Evolutionary conservation across 352 stramenopile species (phyloP).

Genomic region (Phytophthora crassamura): DNA sequence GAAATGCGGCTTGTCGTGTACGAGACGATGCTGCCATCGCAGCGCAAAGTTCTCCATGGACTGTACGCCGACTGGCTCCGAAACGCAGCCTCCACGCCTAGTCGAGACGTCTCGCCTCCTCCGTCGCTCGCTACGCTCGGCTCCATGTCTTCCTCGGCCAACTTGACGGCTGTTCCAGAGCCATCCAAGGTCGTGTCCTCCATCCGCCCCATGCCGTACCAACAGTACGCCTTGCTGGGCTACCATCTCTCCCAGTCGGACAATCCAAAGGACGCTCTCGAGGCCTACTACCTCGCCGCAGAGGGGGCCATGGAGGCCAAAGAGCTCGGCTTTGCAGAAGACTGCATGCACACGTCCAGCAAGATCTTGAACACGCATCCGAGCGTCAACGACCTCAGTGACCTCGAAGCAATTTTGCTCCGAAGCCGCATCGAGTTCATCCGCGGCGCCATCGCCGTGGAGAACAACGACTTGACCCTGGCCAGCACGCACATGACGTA

Average conservation of each 20-base stretch:
- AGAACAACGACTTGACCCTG: conserved; percentile 73
- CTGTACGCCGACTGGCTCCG: conserved; percentile 71
- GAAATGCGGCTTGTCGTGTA: conserved; percentile 62
- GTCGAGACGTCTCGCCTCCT: conserved; percentile 4
- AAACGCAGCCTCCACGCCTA: conserved; percentile 24
- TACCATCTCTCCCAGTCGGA: conserved; percentile 70
- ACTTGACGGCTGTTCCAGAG: background rate
- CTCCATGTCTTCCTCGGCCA: conserved; percentile 17
- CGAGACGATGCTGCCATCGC: conserved; percentile 61
- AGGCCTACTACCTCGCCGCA: conserved; percentile 66
- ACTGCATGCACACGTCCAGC: conserved; percentile 80
- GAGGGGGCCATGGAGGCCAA: conserved; percentile 64
- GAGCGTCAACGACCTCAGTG: conserved; percentile 48
- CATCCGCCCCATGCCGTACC: conserved; percentile 43
- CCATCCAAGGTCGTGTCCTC: background rate
- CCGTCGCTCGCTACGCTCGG: conserved; percentile 10
- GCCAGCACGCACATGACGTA: conserved; percentile 72
- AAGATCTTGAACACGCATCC: conserved; percentile 65
- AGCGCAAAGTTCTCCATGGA: conserved; percentile 66
- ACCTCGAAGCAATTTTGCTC: conserved; percentile 67
- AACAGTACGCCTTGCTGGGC: conserved; percentile 67
- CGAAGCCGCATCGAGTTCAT: conserved; percentile 81
- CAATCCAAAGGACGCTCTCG: conserved; percentile 58
- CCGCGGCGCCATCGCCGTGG: conserved; percentile 67
- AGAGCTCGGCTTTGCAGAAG: conserved; percentile 70